A percentile compares a stretch with the other conserved stretches of the same genome.
Evolutionary conservation across 2,329 filamentous ascomycete genomes (phyloP).

Genomic region (Aspergillus neoniger): DNA sequence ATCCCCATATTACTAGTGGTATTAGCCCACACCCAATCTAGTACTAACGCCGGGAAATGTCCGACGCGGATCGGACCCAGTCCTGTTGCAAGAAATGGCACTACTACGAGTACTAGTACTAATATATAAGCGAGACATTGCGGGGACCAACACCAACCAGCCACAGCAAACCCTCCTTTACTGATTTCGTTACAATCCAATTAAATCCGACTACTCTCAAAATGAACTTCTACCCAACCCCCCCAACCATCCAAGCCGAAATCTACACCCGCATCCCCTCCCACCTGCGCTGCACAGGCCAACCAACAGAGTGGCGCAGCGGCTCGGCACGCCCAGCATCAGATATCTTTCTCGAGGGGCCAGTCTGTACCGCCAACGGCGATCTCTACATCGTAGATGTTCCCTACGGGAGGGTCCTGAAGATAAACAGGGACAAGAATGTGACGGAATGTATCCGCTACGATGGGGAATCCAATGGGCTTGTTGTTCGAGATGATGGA

Average conservation of each 20-base stretch:
- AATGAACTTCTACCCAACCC: constrained; percentile 3
- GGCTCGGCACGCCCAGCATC: neutral
- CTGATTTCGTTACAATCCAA: too few relatives aligned
- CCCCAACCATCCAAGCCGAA: neutral
- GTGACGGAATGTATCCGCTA: neutral
- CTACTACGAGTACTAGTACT: too few relatives aligned
- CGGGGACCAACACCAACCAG: too few relatives aligned
- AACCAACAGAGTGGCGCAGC: too few relatives aligned
- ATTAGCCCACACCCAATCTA: too few relatives aligned
- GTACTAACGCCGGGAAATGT: too few relatives aligned
- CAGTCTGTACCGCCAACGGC: neutral
- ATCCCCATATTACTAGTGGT: too few relatives aligned
- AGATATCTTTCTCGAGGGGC: constrained; percentile 4
- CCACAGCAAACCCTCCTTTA: too few relatives aligned
- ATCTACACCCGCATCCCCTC: neutral
- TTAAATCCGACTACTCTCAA: too few relatives aligned
- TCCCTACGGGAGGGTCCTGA: neutral
- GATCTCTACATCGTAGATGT: neutral
- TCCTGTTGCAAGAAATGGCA: too few relatives aligned
- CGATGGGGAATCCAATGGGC: neutral
- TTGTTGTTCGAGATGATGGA: neutral
- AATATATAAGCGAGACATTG: too few relatives aligned
- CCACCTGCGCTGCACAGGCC: neutral
- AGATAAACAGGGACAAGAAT: neutral
- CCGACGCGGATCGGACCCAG: too few relatives aligned